Evolutionary conservation across 768 basidiomycete species (phyloP), one percentile per base, ranked within the genome.

Genomic region (Albatrellus ellisii): DNA sequence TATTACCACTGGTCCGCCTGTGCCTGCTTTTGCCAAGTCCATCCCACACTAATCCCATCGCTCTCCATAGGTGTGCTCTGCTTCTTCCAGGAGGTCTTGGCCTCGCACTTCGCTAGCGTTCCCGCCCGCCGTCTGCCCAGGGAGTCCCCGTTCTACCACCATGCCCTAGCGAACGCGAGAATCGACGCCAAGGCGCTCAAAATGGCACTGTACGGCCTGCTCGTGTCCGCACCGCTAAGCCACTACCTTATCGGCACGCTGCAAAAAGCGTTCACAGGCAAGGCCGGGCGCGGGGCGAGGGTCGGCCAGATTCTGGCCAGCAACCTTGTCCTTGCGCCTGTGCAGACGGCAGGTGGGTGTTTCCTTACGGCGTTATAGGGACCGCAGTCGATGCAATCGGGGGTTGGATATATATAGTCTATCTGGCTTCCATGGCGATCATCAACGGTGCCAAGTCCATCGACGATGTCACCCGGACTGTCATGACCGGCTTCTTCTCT

Each of bases 171-270:
- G 4, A 63, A 59, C 36, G 63, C 63, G 4, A 77, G 83, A 56
- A 59, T 89, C 39, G 68, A 86, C 55, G 44, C 64, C 46, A 81
- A 77, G 52, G 84, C 89, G 6, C 42, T 83, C 52, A 88, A 91
- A 60, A 87, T 91, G 79, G 82, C 75, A 1, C 38, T 80, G 17
- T 90, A 88, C 55, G 89, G 89, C 46, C 76, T 83, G 62, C 67
- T 82, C 50, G 70, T 92, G 29, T 86, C 86, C 10, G 89, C 87
- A 5, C 89, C 89, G 0, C 57, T 92, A 24, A 70, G 76, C 31
- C 89, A 92, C 55, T 60, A 70, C 56, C 75, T 90, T 46, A 72
- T 86, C 15, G 76, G 79, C 41, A 51, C 67, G 29, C 61, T 91
- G 44, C 86, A 90, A 60, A 79, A 70, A 52, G 69, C 70, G 11